Base-by-base conservation (phyloP, 2,329 filamentous ascomycete species). In the Aspergillus hortae region DNA sequence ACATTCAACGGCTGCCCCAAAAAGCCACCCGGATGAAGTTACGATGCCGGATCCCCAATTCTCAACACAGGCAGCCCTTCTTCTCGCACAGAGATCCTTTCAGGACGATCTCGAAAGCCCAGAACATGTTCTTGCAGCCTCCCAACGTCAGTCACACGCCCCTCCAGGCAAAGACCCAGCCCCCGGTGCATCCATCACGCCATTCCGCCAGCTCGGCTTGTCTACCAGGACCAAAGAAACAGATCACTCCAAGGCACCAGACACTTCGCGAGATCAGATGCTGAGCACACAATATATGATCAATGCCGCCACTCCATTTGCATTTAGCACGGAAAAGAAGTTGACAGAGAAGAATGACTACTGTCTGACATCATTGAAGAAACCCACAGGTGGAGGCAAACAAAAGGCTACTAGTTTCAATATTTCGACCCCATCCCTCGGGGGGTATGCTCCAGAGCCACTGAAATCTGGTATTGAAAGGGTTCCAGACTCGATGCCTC, bases 221-320 rank as follows among this genome's bases (percentile, higher is more conserved):
- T 52, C 56, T 11, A 50, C 56, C 25, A 49, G 42, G 33, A 35
- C 36, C 4, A 35, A 27, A 36, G 17, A 50, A 7, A 42, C 53
- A 30, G 45, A 46, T 6, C 48, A 33, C 47, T 36, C 48, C 6
- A 46, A 35, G 30, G 21, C 52, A 30, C 44, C 43, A 19, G 50
- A 53, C 19, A 57, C 55, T 17, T 54, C 54, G 1, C 57, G 50
- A 15, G 46, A 55, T n/a, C 65, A 62, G 51, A 60, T 64, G 40
- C 63, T 71, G 54, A 72, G 68, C 51, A 74, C 72, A 1, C 72
- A 75, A 56, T 67, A 60, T 42, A 70, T 75, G 60, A 65, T 75
- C 14, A 69, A 74, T 49, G 65, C 68, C 12, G 65, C 66, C 25
- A 72, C 69, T 3, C 72, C 73, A 7, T 74, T 72, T 48, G 67